Evolutionary conservation across 1,284 basidiomycete species (phyloP), one percentile per base, ranked within the genome.

Genomic region (Gomphus sp.): DNA sequence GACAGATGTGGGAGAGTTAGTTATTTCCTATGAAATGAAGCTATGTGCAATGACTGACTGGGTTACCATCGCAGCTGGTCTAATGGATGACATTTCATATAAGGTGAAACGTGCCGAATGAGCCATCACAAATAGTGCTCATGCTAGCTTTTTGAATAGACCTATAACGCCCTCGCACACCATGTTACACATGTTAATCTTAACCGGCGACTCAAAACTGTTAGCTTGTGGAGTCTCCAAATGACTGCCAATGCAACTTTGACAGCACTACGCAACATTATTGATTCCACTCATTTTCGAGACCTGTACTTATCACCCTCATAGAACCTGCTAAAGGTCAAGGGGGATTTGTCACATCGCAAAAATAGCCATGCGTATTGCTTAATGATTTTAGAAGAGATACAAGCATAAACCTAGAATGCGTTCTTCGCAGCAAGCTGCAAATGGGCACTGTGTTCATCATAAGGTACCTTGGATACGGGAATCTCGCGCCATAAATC

Each of bases 401-500:
- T 58, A 58, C 49, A 51, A 45, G 22, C 47, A 34, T 52, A 53
- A 51, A 45, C 6, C 31, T 50, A 50, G 49, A 34, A 79, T 76
- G 89, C 89, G 82, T 91, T 93, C 73, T 82, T 80, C 63, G 85
- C 81, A 60, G 85, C 81, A 66, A 94, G 80, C 73, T 91, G 89
- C 63, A 98, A 80, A 75, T 95, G 91, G 57, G 84, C 87, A 68
- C 90, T 92, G 82, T 92, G 88, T 79, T 96, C 93, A 74, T 97
- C 95, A 79, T 89, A 96, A 34, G 93, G 93, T 68, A 89, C 82
- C 74, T 88, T 89, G 64, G 89, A 90, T 48, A 91, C 79, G 52
- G 93, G 87, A 73, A 98, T 97, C 72, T 97, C 89, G 70, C 87
- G 84, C 96, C 96, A 99, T 70, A 99, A 83, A 76, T 98, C 94